Conservation (phyloP, 495 filamentous ascomycete species). For the Arthonia radiata region DNA sequence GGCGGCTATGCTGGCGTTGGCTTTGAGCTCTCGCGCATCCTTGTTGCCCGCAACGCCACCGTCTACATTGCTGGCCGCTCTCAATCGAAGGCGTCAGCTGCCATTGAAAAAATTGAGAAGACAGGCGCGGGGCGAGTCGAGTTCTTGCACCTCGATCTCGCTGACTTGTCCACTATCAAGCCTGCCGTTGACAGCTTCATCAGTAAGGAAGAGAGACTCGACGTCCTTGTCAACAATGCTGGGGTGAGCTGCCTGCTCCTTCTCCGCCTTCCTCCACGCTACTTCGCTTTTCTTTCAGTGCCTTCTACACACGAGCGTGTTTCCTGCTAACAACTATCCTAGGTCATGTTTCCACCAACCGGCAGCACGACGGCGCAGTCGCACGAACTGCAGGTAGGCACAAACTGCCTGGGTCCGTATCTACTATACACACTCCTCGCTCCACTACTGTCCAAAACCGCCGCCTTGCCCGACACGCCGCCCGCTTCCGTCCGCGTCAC, state of each 20-base stretch:
- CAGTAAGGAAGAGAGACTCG: conserved; percentile 16
- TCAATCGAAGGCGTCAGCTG: conserved; percentile 8
- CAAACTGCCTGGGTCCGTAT: conserved; percentile 24
- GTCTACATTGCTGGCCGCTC: conserved; percentile 19
- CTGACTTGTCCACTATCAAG: conserved; percentile 21
- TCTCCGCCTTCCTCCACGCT: too few species aligned
- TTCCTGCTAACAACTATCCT: too few species aligned
- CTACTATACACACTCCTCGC: conserved; percentile 21
- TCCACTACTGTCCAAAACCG: conserved; percentile 19
- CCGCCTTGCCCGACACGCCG: conserved; percentile 5
- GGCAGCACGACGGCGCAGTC: conserved; percentile 15
- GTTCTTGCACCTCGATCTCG: conserved; percentile 19
- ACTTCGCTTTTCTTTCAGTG: too few species aligned
- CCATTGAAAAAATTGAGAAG: conserved; percentile 13
- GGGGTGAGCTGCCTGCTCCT: too few species aligned
- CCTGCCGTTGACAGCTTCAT: conserved; percentile 16
- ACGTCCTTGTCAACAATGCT: conserved; percentile 27
- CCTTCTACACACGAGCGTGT: too few species aligned
- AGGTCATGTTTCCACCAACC: conserved; percentile 17
- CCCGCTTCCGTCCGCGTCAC: conserved; percentile 15
- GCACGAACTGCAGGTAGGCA: conserved; percentile 21
- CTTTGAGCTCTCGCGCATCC: conserved; percentile 16
- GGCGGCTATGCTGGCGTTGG: conserved; percentile 13
- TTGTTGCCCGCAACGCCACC: conserved; percentile 15
- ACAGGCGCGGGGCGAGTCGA: conserved; percentile 14